phyloP scores from a whole-genome alignment of 768 basidiomycete species.

The Pseudohyphozyma bogoriensis region DNA sequence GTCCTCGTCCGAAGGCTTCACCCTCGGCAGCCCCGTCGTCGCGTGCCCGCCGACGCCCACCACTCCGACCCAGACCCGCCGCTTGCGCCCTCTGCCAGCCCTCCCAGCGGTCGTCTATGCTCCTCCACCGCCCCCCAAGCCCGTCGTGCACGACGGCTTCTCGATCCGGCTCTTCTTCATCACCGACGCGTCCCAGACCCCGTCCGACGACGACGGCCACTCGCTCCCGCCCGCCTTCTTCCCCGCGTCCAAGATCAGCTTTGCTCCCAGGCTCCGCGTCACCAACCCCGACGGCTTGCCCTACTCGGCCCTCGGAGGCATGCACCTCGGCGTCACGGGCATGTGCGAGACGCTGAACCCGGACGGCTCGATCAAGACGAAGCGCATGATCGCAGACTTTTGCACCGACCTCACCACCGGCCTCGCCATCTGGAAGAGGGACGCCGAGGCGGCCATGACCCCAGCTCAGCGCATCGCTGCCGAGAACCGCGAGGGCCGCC shows the following conservation, averaged over 20 bases:
- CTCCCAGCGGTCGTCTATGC: not conserved
- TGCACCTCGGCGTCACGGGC: slow-evolving; percentile 34
- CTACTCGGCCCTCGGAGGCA: slow-evolving; percentile 30
- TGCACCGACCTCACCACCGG: slow-evolving; percentile 33
- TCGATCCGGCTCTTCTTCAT: slow-evolving; percentile 29
- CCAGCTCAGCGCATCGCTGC: not conserved
- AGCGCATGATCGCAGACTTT: slow-evolving; percentile 34
- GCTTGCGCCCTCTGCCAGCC: not conserved
- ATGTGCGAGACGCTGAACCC: slow-evolving; percentile 30
- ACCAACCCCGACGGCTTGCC: slow-evolving; percentile 21
- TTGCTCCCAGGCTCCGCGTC: slow-evolving; percentile 31
- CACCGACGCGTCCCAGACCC: not conserved
- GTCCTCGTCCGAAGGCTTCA: slow-evolving; percentile 20
- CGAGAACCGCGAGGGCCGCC: slow-evolving; percentile 18
- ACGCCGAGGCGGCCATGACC: slow-evolving; percentile 24
- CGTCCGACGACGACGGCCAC: slow-evolving; percentile 16
- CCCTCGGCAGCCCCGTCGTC: slow-evolving; percentile 9
- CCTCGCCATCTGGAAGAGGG: slow-evolving; percentile 32
- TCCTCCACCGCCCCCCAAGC: slow-evolving; percentile 10
- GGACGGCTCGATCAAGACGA: slow-evolving; percentile 29
- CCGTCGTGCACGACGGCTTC: slow-evolving; percentile 21
- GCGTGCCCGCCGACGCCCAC: no score
- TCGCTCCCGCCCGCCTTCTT: slow-evolving; percentile 34
- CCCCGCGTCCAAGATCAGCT: slow-evolving; percentile 32
- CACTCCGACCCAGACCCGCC: slow-evolving; percentile 1